A percentile compares a stretch with the other conserved stretches of the same genome.
Evolutionary conservation across 805 yeast species (phyloP).

Genomic region (Cyberlindnera xishuangbannaensis): DNA sequence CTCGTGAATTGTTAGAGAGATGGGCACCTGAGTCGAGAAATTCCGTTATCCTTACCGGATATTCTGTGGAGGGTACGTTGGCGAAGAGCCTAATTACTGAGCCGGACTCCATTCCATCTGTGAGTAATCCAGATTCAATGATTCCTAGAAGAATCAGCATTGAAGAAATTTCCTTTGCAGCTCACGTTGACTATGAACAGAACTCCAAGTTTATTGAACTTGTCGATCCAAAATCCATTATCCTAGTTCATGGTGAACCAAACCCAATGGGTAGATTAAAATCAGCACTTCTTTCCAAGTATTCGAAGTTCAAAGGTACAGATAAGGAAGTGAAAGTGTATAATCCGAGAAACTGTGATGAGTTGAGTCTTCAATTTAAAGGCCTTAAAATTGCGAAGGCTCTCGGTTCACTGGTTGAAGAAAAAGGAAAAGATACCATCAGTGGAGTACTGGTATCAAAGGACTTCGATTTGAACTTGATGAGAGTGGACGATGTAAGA

Average conservation of each 20-base stretch:
- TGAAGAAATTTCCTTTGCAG: constrained; percentile 98
- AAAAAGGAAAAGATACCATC: constrained; percentile 40
- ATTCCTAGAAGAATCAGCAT: constrained; percentile 84
- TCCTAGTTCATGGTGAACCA: constrained; percentile 94
- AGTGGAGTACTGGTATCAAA: constrained; percentile 88
- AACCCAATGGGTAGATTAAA: constrained; percentile 98
- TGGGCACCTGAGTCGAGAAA: constrained; percentile 98
- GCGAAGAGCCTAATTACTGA: constrained; percentile 86
- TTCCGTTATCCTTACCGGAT: constrained; percentile 86
- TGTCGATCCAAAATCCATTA: constrained; percentile 78
- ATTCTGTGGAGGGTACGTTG: constrained; percentile 97
- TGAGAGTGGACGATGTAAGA: constrained; percentile 81
- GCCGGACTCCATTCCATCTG: constrained; percentile 85
- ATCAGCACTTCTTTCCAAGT: constrained; percentile 85
- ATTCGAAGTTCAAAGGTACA: constrained; percentile 73
- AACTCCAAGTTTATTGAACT: constrained; percentile 86
- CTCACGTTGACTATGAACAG: constrained; percentile 95
- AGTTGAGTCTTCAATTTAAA: constrained; percentile 66
- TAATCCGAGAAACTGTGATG: constrained; percentile 89
- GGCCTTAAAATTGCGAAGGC: constrained; percentile 83
- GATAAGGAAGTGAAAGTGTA: constrained; percentile 86
- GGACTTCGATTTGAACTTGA: constrained; percentile 79
- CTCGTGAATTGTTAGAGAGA: constrained; percentile 82
- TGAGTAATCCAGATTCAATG: constrained; percentile 69
- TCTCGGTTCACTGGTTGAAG: constrained; percentile 50